A percentile compares a stretch with the other conserved stretches of the same genome.
Evolutionary conservation across 1,284 basidiomycete genomes (phyloP).

Genomic region (Puccinia coronata): DNA sequence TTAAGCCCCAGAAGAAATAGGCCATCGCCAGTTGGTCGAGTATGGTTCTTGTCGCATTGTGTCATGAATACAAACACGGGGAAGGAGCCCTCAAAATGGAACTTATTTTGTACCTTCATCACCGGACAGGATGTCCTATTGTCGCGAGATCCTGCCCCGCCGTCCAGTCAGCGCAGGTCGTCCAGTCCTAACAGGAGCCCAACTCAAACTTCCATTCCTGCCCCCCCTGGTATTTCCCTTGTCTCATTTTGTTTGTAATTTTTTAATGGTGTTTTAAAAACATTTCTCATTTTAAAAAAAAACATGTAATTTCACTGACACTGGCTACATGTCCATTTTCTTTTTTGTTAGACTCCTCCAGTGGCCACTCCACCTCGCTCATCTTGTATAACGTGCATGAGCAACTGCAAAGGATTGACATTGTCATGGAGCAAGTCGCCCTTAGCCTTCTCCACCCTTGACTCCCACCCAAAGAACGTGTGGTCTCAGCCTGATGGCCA

Average conservation of each 20-base stretch:
- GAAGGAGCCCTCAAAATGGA: too few species aligned
- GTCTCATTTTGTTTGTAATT: conserved; percentile 3
- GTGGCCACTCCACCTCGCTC: conserved; percentile 32
- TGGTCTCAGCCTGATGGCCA: conserved; percentile 50
- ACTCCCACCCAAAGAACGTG: conserved; percentile 47
- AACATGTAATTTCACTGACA: conserved; percentile 2
- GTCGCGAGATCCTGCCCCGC: background rate
- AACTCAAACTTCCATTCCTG: conserved; percentile 3
- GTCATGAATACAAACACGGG: too few species aligned
- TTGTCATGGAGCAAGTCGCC: conserved; percentile 45
- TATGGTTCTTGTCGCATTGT: too few species aligned
- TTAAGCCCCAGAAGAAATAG: too few species aligned
- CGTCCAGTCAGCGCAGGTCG: conserved; percentile 1
- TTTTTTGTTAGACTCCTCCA: conserved; percentile 36
- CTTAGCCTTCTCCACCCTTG: conserved; percentile 42
- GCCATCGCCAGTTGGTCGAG: too few species aligned
- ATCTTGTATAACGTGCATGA: conserved; percentile 28
- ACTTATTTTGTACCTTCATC: too few species aligned
- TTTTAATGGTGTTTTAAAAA: background rate
- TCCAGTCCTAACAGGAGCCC: conserved; percentile 20
- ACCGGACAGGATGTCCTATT: conserved; percentile 15
- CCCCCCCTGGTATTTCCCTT: conserved; percentile 38
- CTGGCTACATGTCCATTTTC: background rate
- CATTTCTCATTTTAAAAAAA: background rate
- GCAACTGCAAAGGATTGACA: conserved; percentile 32